Evolutionary conservation across 345 rosid genomes (phyloP), one percentile per base, ranked within the genome.

Genomic region (Arabis alpina): DNA sequence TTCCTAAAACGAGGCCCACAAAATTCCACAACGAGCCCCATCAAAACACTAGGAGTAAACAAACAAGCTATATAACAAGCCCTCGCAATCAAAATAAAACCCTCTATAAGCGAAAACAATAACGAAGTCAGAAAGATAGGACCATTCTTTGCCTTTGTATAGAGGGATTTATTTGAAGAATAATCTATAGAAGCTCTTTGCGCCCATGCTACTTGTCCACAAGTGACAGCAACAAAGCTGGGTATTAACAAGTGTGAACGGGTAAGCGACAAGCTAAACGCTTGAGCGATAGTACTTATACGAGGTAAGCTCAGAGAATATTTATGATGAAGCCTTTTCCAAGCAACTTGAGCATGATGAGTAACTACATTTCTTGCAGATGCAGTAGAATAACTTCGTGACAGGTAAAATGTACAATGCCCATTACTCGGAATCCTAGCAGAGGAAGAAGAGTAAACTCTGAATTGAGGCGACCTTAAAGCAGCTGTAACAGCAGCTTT

Each of bases 21-120:
- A 41, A 47, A 32, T 75, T 88, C 96, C 5, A 79, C 93, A 80
- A 90, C 84, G 5, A 93, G 90, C 10, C 88, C 92, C 96, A 95
- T 84, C 45, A 84, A 36, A 37, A 95, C 16, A 80, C 86, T 84
- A 52, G 98, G 99, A 2, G 84, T 77, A 79, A 95, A 90, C 79
- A 95, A 79, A 75, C 86, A 64, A 3, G 75, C 86, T 51, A 95
- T 81, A 81, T 88, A 88, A 19, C 86, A 19, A 71, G 92, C 91
- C 71, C 99, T 88, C 57, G 76, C 76, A 54, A 95, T 76, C 81
- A 92, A 66, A 54, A 83, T 63, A 30, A 90, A 73, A 68, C 84
- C 86, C 70, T 95, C 99, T 36, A 90, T 66, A 50, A 84, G 43
- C 52, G 86, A 61, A 53, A 76, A 80, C 52, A 84, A 43, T 24